These are phyloP conservation scores for Carex parvula DNA, from an alignment of 176 grass and related monocot genomes.

Conservation along the genomic window DNA sequence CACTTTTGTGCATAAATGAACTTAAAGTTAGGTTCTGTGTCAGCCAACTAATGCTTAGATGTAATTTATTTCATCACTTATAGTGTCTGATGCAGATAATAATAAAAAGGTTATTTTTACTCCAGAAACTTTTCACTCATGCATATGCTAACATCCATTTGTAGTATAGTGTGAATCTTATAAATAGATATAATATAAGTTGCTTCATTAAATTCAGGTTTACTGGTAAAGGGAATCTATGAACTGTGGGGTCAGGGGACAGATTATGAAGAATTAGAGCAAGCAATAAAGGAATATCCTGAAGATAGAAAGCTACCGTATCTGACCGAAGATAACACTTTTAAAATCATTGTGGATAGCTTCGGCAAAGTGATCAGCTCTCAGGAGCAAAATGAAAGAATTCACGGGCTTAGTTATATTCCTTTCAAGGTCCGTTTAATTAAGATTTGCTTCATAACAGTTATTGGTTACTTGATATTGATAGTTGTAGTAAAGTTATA, in stretches of 20 bases:
- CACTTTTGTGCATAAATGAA: neutral
- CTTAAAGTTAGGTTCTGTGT: neutral
- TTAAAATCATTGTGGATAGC: constrained; percentile 70
- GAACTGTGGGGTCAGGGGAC: constrained; percentile 87
- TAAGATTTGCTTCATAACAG: neutral
- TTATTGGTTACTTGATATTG: neutral
- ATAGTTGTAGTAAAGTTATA: neutral
- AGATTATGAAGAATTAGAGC: constrained; percentile 77
- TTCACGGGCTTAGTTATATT: constrained; percentile 71
- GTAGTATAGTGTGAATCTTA: neutral
- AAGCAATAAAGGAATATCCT: constrained; percentile 54
- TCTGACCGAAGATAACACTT: constrained; percentile 61
- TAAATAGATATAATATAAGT: neutral
- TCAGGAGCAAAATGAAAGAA: constrained; percentile 79
- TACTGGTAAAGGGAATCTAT: constrained; percentile 87
- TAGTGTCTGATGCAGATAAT: neutral
- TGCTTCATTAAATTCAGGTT: constrained; percentile 32
- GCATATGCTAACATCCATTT: neutral
- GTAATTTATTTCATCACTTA: neutral
- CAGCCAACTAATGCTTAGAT: neutral
- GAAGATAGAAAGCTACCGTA: constrained; percentile 81
- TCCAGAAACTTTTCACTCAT: neutral
- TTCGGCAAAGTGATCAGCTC: constrained; percentile 91
- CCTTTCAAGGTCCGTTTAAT: constrained; percentile 53
- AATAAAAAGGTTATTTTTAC: neutral